These are phyloP conservation scores for Flaveria floridana DNA, from an alignment of 140 eudicot genomes.

Conservation along the genomic window DNA sequence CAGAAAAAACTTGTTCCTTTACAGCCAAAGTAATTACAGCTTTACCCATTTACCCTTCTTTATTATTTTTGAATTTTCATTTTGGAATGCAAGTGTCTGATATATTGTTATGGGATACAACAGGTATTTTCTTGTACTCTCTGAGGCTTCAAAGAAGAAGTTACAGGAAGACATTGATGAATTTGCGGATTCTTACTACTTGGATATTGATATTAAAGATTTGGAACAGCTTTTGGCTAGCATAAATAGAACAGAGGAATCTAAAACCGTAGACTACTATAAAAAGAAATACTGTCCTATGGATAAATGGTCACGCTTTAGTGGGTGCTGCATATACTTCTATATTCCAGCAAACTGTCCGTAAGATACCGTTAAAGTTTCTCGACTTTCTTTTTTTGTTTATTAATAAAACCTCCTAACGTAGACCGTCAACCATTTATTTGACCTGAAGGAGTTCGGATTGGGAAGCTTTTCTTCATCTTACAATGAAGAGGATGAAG, in stretches of 20 bases:
- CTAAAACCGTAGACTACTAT: conserved; percentile 56
- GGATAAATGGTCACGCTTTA: conserved; percentile 75
- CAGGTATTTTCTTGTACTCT: conserved; percentile 79
- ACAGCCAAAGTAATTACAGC: conserved; percentile 63
- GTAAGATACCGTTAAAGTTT: conserved; percentile 36
- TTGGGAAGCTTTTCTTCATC: conserved; percentile 54
- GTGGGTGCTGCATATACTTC: conserved; percentile 72
- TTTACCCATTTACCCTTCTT: neutral
- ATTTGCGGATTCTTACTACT: conserved; percentile 66
- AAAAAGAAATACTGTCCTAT: conserved; percentile 78
- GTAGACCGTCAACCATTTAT: conserved; percentile 14
- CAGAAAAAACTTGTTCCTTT: conserved; percentile 74
- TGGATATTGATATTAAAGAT: conserved; percentile 63
- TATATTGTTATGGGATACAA: conserved; percentile 7
- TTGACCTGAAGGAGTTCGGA: conserved; percentile 42
- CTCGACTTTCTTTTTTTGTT: neutral
- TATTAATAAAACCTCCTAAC: neutral
- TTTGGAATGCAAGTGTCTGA: conserved; percentile 6
- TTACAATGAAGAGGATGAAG: conserved; percentile 74
- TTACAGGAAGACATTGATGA: conserved; percentile 87
- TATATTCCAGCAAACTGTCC: conserved; percentile 44
- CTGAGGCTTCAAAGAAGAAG: conserved; percentile 61
- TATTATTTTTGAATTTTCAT: neutral
- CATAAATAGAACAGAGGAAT: conserved; percentile 49
- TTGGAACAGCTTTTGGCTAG: conserved; percentile 70